Conservation (phyloP, 2,329 filamentous ascomycete genomes). For the Microsporum audouinii region DNA sequence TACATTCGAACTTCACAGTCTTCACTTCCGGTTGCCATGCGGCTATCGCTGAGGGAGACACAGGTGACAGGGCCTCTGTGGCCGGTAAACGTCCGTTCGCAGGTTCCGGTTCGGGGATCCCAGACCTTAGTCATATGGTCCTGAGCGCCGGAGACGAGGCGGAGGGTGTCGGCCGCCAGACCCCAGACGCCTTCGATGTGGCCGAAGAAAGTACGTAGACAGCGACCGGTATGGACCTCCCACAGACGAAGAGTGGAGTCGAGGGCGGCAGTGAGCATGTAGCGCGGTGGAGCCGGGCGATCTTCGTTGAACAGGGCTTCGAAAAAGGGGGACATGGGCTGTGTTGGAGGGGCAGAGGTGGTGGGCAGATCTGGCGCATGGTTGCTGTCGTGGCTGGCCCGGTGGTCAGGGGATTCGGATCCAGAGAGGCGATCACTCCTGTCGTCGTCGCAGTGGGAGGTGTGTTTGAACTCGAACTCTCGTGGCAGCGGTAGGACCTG, state of each 20-base stretch:
- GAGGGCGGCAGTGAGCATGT: conserved; percentile 85
- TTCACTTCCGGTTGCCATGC: conserved; percentile 84
- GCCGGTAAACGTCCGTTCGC: conserved; percentile 82
- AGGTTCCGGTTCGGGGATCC: conserved; percentile 84
- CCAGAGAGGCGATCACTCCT: conserved; percentile 17
- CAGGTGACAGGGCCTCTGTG: conserved; percentile 88
- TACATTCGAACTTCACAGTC: conserved; percentile 79
- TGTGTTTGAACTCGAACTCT: conserved; percentile 73
- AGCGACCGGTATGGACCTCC: conserved; percentile 73
- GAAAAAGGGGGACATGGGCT: conserved; percentile 17
- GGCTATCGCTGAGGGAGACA: conserved; percentile 77
- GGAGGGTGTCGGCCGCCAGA: conserved; percentile 73
- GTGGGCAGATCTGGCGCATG: conserved; percentile 14
- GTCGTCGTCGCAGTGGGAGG: conserved; percentile 33
- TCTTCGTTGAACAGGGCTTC: conserved; percentile 45
- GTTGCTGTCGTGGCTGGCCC: conserved; percentile 13
- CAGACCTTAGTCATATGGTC: conserved; percentile 93
- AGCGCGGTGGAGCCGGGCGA: conserved; percentile 67
- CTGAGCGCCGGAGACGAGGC: conserved; percentile 79
- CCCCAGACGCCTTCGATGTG: conserved; percentile 96
- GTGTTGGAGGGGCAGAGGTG: conserved; percentile 13
- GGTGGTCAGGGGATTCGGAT: conserved; percentile 6
- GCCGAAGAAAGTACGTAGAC: conserved; percentile 86
- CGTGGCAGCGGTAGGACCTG: conserved; percentile 73
- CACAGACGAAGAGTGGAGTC: conserved; percentile 88